These are phyloP conservation scores for Avena insularis DNA, from an alignment of 176 grass and related monocot genomes.

Conservation along the genomic window DNA sequence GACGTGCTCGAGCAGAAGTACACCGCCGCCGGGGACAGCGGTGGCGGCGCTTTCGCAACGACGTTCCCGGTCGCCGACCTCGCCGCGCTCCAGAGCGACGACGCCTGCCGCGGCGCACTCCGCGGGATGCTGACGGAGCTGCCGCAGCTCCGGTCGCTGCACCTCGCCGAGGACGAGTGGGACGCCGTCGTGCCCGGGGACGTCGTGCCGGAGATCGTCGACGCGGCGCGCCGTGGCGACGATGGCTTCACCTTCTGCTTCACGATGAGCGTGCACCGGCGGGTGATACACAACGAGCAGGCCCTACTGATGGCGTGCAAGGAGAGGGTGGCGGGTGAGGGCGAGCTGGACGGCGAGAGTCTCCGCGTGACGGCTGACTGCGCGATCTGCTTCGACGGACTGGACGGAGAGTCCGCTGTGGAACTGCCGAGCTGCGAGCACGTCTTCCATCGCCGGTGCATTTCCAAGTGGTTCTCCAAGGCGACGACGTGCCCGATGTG, in stretches of 20 bases:
- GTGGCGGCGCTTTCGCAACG: not conserved
- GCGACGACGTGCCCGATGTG: not conserved
- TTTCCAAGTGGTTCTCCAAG: slow-evolving; percentile 2
- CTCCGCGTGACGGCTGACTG: not conserved
- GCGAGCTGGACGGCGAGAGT: not conserved
- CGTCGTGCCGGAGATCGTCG: not conserved
- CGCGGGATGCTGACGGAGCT: not conserved
- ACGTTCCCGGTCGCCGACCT: not conserved
- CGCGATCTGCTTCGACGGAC: not conserved
- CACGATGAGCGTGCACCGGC: not conserved
- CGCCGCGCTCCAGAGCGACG: not conserved
- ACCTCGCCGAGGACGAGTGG: not conserved
- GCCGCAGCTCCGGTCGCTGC: not conserved
- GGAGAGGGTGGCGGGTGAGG: not conserved
- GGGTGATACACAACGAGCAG: not conserved
- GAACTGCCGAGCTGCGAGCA: not conserved
- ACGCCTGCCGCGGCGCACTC: not conserved
- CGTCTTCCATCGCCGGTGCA: not conserved
- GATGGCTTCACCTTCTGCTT: not conserved
- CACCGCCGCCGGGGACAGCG: too few species aligned
- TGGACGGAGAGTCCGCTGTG: not conserved
- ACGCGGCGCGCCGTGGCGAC: not conserved
- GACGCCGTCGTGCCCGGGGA: not conserved
- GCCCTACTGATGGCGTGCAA: not conserved
- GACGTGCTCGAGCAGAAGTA: not conserved